Base-by-base conservation (phyloP, 2,329 filamentous ascomycete species). In the Ophiostoma novo-ulmi region DNA sequence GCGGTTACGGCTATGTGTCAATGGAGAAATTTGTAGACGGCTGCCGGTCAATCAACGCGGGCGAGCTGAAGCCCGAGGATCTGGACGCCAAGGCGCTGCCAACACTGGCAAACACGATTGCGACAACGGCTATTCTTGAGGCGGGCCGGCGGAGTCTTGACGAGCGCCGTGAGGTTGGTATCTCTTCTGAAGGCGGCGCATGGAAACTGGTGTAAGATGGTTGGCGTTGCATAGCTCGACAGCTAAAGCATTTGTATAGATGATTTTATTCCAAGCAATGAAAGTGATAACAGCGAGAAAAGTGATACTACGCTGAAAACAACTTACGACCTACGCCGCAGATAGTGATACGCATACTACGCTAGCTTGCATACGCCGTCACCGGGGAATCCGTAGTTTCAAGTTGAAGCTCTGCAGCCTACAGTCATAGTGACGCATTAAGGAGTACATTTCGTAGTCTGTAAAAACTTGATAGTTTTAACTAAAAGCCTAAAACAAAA, bases 11-110 rank as follows among this genome's bases (percentile, higher is more conserved):
- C 44, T 97, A 97, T 80, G 87, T 97, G 71, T 95, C 91, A 26
- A 94, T 97, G 77, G 94, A 97, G 82, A 97, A 97, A 81, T 97
- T 97, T 80, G 89, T 97, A 68, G 93, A 97, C 78, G 93, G 90
- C 14, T 93, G 93, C 78, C 88, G 88, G 64, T 87, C 88, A 6
- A 83, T 97, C 69, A 96, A 95, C 77, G 87, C 91, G 39, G 91
- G 91, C 31, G 84, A 85, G 63, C 83, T 89, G 67, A 92, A 87
- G 68, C 84, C 94, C 1, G 89, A 89, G 36, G 89, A 94, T 74
- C 84, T 97, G 41, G 94, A 97, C 76, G 85, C 85, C 75, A 89
- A 94, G 76, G 90, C 91, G 0, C 80, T 97, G 74, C 94, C 94
- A 0, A 97, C 94, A 13, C 81, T 97, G 75, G 88, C 85, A 78